phyloP scores from a whole-genome alignment of 352 stramenopile species.

The Globisporangium lucens region DNA sequence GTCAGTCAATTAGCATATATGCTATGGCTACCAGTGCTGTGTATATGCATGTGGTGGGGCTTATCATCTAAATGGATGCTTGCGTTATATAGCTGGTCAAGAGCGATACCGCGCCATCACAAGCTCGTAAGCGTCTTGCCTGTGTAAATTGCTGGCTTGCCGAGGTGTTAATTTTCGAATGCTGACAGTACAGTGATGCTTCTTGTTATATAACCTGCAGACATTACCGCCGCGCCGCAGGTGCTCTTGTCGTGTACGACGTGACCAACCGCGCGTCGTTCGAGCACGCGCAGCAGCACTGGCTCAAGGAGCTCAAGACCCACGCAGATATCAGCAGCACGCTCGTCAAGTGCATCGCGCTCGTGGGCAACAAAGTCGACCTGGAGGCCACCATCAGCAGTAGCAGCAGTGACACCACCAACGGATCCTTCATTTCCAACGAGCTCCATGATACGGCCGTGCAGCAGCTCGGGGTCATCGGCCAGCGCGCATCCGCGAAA shows the following conservation, averaged over 20 bases:
- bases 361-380: slow-evolving; percentile 83
- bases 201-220: slow-evolving; percentile 18
- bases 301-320: slow-evolving; percentile 73
- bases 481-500: slow-evolving; percentile 65
- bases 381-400: slow-evolving; percentile 25
- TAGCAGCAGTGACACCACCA: not conserved
- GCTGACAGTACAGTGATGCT: not conserved
- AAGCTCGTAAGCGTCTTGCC: slow-evolving; percentile 47
- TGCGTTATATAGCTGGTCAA: slow-evolving; percentile 39
- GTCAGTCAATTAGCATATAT: not conserved
- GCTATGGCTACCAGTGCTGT: not conserved
- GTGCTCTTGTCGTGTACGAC: slow-evolving; percentile 77
- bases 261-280: slow-evolving; percentile 62
- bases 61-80: not conserved
- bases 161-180: not conserved
- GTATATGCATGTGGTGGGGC: not conserved
- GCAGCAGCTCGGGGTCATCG: slow-evolving; percentile 37
- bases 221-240: slow-evolving; percentile 71
- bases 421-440: slow-evolving; percentile 25
- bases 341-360: slow-evolving; percentile 60
- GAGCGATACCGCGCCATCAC: slow-evolving; percentile 83
- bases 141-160: too few relatives aligned
- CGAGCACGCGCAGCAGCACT: slow-evolving; percentile 66
- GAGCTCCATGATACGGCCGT: slow-evolving; percentile 43
- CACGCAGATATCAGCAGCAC: slow-evolving; percentile 59